Evolutionary conservation across 2,329 filamentous ascomycete species (phyloP), one percentile per base, ranked within the genome.

Genomic region (Karstenula rhodostoma): DNA sequence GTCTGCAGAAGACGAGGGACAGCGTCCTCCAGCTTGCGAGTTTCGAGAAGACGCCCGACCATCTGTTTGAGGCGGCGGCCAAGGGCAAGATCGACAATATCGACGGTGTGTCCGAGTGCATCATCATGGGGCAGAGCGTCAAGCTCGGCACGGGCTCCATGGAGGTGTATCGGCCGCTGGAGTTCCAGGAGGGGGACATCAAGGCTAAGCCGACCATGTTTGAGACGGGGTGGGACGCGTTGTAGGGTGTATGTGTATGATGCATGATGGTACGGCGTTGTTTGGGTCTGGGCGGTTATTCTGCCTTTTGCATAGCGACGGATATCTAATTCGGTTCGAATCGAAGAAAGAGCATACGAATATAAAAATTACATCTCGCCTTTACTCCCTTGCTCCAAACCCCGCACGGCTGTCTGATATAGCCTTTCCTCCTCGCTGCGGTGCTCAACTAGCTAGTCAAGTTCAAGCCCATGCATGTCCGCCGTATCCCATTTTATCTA

Each of bases 51-150:
- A 99, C 95, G 49, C 93, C 95, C 0, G 95, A 99, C 75, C 95
- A 99, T 79, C 81, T 99, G 43, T 99, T 99, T 73, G 94, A 97
- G 65, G 95, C 95, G 2, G 95, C 94, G 7, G 91, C 93, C 5
- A 89, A 90, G 58, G 96, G 96, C 85, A 97, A 97, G 83, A 90
- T 88, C 29, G 95, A 99, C 80, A 85, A 87, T 64, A 96, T 99
- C 62, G 92, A 97, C 77, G 95, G 95, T 70, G 95, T 99, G 10
- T 92, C 88, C 57, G 95, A 99, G 81, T 96, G 93, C 79, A 98
- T 99, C 74, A 99, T 99, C 75, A 95, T 98, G 90, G 95, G 95
- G 17, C 94, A 98, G 83, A 94, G 90, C 44, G 96, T 98, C 86
- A 87, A 86, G 47, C 84, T 99, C 37, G 95, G 95, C 6, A 99